phyloP scores from a whole-genome alignment of 768 basidiomycete genomes.

The Leccinum sublutescens region DNA sequence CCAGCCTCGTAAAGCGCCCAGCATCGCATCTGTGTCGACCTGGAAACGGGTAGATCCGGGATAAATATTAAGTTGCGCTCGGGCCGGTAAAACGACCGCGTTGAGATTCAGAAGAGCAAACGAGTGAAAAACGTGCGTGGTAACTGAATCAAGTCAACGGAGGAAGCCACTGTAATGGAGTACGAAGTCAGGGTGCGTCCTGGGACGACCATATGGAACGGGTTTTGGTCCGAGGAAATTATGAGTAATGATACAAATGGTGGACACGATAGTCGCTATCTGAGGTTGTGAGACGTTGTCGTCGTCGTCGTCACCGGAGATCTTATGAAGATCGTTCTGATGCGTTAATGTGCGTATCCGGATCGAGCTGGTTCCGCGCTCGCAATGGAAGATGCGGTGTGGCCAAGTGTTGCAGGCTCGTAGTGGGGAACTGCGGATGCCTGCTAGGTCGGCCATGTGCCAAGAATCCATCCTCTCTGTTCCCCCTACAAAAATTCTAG shows the following conservation, averaged over 20 bases:
- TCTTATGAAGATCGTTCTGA: constrained; percentile 24
- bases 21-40: constrained; percentile 3
- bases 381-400: constrained; percentile 16
- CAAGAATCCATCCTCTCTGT: constrained; percentile 18
- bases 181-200: constrained; percentile 21
- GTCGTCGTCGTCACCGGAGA: constrained; percentile 20
- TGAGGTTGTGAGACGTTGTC: constrained; percentile 15
- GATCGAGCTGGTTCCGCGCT: constrained; percentile 25
- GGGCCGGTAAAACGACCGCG: constrained; percentile 7
- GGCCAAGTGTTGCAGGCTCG: constrained; percentile 10
- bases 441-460: constrained; percentile 15
- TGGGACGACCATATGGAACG: constrained; percentile 21
- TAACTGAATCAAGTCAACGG: constrained; percentile 16
- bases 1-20: constrained; percentile 5
- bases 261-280: not conserved
- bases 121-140: constrained; percentile 5
- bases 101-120: constrained; percentile 22
- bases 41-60: constrained; percentile 20
- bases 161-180: constrained; percentile 20
- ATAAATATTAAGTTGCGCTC: constrained; percentile 26
- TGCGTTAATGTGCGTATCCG: constrained; percentile 15
- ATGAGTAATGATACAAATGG: constrained; percentile 36
- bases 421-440: constrained; percentile 8
- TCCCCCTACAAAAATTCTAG: constrained; percentile 16
- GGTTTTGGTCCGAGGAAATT: constrained; percentile 27